phyloP scores from a whole-genome alignment of 495 filamentous ascomycete genomes.

The Aspergillus baeticus region DNA sequence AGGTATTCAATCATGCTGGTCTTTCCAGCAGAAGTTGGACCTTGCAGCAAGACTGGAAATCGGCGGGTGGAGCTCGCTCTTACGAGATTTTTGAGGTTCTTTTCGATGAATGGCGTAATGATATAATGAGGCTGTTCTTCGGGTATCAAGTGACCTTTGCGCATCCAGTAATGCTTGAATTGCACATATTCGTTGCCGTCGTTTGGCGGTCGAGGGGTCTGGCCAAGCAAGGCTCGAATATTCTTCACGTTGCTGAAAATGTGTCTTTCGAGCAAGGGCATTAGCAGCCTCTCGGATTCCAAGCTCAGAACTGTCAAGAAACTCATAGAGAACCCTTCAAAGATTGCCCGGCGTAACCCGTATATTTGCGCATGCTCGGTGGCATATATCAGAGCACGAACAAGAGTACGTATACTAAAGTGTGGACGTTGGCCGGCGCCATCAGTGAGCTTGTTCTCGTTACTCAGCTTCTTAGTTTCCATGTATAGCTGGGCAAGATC shows the following conservation, averaged over 20 bases:
- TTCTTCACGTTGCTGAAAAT: conserved; percentile 69
- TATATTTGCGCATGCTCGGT: conserved; percentile 80
- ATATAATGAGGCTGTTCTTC: conserved; percentile 88
- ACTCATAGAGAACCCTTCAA: conserved; percentile 98
- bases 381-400: conserved; percentile 83
- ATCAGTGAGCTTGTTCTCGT: conserved; percentile 82
- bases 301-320: conserved; percentile 83
- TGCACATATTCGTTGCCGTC: conserved; percentile 80
- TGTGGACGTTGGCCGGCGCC: conserved; percentile 91
- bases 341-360: conserved; percentile 82
- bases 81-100: conserved; percentile 90
- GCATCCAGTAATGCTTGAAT: conserved; percentile 92
- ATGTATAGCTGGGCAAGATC: conserved; percentile 85
- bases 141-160: conserved; percentile 61
- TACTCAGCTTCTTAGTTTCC: conserved; percentile 77
- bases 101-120: conserved; percentile 90
- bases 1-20: conserved; percentile 99
- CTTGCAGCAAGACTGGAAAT: conserved; percentile 95
- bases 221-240: conserved; percentile 64
- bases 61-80: conserved; percentile 86
- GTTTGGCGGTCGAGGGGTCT: conserved; percentile 69
- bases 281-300: conserved; percentile 72
- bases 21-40: conserved; percentile 94
- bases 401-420: conserved; percentile 94
- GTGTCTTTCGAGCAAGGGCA: conserved; percentile 77